Conservation (phyloP, 139 green algal species). For the Zygnema circumcarinatum region DNA sequence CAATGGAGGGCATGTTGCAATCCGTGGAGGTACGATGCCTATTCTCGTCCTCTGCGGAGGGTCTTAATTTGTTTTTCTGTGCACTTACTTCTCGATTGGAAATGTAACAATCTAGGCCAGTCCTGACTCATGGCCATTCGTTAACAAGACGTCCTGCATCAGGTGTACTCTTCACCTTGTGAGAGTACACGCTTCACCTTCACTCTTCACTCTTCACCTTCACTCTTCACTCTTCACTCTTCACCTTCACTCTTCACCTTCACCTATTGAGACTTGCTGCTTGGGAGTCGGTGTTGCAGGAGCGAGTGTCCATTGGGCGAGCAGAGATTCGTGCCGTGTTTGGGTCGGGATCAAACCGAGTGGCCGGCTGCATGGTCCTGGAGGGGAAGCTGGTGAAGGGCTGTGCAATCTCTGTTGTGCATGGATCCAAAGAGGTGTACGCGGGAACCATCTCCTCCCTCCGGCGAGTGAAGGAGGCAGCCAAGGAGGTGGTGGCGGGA, state of each 20-base stretch:
- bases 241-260: too few relatives aligned
- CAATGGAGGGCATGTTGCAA: slow-evolving; percentile 94
- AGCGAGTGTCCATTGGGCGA: slow-evolving; percentile 67
- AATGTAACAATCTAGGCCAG: too few relatives aligned
- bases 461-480: slow-evolving; percentile 89
- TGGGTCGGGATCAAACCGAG: slow-evolving; percentile 75
- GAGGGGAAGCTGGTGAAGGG: slow-evolving; percentile 74
- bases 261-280: too few relatives aligned
- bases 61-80: too few relatives aligned
- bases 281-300: slow-evolving; percentile 28
- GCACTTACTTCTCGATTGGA: too few relatives aligned
- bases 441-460: slow-evolving; percentile 82
- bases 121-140: too few relatives aligned
- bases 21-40: slow-evolving; percentile 79
- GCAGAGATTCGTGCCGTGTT: slow-evolving; percentile 88
- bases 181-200: too few relatives aligned
- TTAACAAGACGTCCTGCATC: too few relatives aligned
- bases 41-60: neutral
- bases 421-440: slow-evolving; percentile 68
- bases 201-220: too few relatives aligned
- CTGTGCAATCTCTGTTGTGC: slow-evolving; percentile 63
- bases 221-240: too few relatives aligned
- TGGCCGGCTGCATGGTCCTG: slow-evolving; percentile 82
- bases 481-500: slow-evolving; percentile 80
- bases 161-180: too few relatives aligned